Evolutionary conservation across 2,329 filamentous ascomycete species (phyloP).

Genomic region (Gliomastix tumulicola): DNA sequence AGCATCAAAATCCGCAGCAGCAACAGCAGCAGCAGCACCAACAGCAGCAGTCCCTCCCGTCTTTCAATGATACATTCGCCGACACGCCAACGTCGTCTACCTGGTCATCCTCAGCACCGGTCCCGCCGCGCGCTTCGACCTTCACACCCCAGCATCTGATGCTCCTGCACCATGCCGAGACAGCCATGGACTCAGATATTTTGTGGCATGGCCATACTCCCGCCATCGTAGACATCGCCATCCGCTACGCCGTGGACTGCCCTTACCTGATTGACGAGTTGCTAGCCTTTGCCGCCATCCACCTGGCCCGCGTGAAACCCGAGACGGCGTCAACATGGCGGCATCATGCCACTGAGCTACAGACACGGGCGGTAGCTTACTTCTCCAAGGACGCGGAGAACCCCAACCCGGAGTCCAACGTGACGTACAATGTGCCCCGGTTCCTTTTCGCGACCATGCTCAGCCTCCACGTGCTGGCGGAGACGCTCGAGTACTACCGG

Average conservation of each 20-base stretch:
- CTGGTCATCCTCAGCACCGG: conserved; percentile 3
- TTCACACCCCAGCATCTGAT: conserved; percentile 30
- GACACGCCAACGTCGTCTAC: conserved; percentile 1
- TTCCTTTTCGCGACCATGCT: conserved; percentile 37
- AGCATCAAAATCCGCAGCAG: conserved; percentile 3
- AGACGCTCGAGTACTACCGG: conserved; percentile 31
- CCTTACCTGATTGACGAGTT: conserved; percentile 40
- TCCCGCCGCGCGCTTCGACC: conserved; percentile 7
- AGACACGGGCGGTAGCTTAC: conserved; percentile 32
- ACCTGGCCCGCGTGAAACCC: conserved; percentile 17
- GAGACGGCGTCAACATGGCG: conserved; percentile 15
- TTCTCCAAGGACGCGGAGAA: conserved; percentile 24
- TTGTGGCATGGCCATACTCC: conserved; percentile 10
- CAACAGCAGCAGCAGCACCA: conserved; percentile 5
- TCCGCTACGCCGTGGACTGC: conserved; percentile 20
- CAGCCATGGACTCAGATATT: conserved; percentile 12
- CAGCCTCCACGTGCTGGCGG: conserved; percentile 40
- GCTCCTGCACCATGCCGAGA: conserved; percentile 28
- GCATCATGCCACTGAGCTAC: conserved; percentile 32
- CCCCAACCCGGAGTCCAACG: conserved; percentile 6
- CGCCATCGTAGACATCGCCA: conserved; percentile 19
- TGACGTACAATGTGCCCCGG: conserved; percentile 24
- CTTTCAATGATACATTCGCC: conserved; percentile 6
- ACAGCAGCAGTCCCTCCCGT: conserved; percentile 2
- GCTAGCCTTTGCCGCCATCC: conserved; percentile 35